Conservation (phyloP, 345 rosid species). For the Trapa incisa region DNA sequence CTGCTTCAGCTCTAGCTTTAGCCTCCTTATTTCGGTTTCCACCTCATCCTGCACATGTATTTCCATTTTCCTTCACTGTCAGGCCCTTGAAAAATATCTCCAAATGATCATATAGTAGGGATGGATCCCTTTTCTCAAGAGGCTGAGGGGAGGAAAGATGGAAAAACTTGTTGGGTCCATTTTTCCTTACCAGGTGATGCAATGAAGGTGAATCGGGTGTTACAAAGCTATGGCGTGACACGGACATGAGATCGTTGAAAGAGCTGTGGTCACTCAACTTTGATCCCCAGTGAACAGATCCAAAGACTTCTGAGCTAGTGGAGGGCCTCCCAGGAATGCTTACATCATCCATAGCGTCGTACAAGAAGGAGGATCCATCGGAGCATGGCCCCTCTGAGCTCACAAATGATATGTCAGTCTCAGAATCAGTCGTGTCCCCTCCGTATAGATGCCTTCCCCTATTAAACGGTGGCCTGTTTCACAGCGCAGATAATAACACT, state of each 20-base stretch:
- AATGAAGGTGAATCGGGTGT: conserved; percentile 5
- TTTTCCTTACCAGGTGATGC: not conserved
- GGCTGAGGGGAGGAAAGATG: not conserved
- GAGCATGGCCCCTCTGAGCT: conserved; percentile 1
- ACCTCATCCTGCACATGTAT: not conserved
- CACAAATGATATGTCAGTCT: conserved; percentile 4
- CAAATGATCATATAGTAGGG: too few species aligned
- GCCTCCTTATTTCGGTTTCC: conserved; percentile 9
- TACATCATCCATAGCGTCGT: conserved; percentile 1
- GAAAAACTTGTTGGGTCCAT: not conserved
- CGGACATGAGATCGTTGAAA: not conserved
- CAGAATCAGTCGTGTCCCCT: conserved; percentile 1
- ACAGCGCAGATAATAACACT: not conserved
- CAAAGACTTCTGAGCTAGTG: not conserved
- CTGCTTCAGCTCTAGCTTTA: conserved; percentile 8
- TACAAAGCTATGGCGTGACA: not conserved
- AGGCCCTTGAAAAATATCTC: too few species aligned
- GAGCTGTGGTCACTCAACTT: conserved; percentile 1
- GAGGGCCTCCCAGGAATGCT: not conserved
- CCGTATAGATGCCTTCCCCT: not conserved
- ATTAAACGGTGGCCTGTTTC: not conserved
- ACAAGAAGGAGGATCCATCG: not conserved
- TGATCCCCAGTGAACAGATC: not conserved
- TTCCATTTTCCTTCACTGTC: not conserved
- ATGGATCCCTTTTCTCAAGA: too few species aligned